phyloP scores from a whole-genome alignment of 2,329 filamentous ascomycete genomes.

The Curvularia eragrostidis region DNA sequence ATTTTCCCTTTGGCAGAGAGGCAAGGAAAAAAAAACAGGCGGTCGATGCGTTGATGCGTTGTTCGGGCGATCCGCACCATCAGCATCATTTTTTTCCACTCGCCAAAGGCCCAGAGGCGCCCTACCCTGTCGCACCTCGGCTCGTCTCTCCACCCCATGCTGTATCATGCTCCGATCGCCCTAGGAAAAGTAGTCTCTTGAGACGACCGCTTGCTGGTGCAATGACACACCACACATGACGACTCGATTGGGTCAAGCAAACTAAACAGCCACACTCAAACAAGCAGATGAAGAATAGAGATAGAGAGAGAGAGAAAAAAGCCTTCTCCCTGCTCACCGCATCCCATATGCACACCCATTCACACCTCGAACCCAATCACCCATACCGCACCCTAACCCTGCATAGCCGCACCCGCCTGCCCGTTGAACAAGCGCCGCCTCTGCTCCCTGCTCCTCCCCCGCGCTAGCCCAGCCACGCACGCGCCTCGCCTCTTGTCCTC shows the following conservation, averaged over 20 bases:
- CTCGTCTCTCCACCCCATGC: slow-evolving; percentile 1
- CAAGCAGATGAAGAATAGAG: not conserved
- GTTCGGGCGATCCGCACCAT: slow-evolving; percentile 13
- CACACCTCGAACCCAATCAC: not conserved
- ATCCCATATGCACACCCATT: not conserved
- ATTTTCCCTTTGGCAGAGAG: not conserved
- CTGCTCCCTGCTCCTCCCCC: no score
- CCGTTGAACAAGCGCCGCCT: not conserved
- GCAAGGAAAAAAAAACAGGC: slow-evolving; percentile 2
- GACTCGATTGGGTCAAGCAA: not conserved
- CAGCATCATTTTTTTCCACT: slow-evolving; percentile 13
- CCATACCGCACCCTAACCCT: not conserved
- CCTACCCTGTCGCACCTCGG: not conserved
- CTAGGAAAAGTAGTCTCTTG: not conserved
- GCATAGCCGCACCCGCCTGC: not conserved
- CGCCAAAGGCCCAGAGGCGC: not conserved
- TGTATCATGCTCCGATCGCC: not conserved
- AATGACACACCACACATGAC: no score
- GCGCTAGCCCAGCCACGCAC: not conserved
- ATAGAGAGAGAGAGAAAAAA: not conserved
- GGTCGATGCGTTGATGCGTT: slow-evolving; percentile 21
- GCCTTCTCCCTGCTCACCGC: not conserved
- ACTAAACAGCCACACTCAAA: not conserved
- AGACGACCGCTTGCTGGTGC: not conserved
- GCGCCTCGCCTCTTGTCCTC: not conserved